Conservation (phyloP, 192 early-diverging fungal species). For the Coemansia sp. region DNA sequence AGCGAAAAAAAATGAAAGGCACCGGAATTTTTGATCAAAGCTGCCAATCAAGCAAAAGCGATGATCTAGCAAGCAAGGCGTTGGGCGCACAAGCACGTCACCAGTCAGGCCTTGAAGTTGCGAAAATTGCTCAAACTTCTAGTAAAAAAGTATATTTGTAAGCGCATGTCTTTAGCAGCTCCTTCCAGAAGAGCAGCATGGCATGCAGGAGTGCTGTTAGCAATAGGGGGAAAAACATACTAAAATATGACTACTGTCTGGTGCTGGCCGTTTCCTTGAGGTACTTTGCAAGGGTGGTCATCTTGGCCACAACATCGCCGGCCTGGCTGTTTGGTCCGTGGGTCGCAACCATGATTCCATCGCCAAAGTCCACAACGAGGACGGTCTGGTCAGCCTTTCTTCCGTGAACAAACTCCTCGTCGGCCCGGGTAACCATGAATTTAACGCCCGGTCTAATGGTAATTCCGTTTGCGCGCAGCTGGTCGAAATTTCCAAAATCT, state of each 20-base stretch:
- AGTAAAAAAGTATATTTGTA: background rate
- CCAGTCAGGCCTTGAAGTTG: background rate
- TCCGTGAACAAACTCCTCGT: slow-evolving; percentile 71
- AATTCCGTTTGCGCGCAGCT: slow-evolving; percentile 64
- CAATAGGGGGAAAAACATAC: background rate
- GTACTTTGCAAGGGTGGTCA: slow-evolving; percentile 48
- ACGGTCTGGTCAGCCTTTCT: slow-evolving; percentile 63
- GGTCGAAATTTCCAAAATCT: background rate
- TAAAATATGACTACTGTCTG: background rate
- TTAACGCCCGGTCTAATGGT: slow-evolving; percentile 60
- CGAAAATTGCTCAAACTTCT: background rate
- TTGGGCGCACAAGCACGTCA: background rate
- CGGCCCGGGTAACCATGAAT: slow-evolving; percentile 69
- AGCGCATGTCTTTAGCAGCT: background rate
- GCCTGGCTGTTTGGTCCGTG: slow-evolving; percentile 62
- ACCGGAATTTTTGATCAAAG: background rate
- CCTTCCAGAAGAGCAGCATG: background rate
- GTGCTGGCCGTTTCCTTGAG: background rate
- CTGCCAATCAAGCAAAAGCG: background rate
- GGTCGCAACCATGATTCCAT: slow-evolving; percentile 56
- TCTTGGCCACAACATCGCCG: slow-evolving; percentile 69
- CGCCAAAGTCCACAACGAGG: background rate
- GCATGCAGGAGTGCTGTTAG: background rate
- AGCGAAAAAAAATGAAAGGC: background rate
- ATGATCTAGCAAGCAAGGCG: background rate